Conservation (phyloP, 441 rosid species). For the Populus tomentosa region DNA sequence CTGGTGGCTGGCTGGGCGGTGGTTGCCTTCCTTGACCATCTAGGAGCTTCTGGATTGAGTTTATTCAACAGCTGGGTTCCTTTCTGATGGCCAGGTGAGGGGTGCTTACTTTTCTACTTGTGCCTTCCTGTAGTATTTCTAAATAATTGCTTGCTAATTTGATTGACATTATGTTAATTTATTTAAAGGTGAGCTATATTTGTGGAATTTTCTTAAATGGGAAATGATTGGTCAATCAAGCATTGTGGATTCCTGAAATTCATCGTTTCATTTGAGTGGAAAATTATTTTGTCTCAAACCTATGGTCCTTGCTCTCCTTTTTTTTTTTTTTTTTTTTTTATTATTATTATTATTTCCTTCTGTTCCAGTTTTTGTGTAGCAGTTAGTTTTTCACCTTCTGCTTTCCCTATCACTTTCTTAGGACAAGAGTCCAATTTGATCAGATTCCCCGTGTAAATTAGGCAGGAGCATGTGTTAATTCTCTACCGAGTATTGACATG, state of each 20-base stretch:
- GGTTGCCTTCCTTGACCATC: too few species aligned
- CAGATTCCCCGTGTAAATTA: not conserved
- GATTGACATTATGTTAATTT: not conserved
- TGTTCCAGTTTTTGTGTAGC: not conserved
- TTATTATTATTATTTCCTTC: not conserved
- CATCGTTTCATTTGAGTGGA: not conserved
- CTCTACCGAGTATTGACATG: not conserved
- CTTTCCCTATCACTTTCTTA: not conserved
- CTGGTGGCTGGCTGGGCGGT: too few species aligned
- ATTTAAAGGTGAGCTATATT: not conserved
- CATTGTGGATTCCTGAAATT: not conserved
- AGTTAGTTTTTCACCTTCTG: not conserved
- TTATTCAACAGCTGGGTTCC: conserved; percentile 89
- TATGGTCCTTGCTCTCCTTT: not conserved
- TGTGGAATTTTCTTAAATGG: not conserved
- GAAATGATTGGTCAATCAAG: not conserved
- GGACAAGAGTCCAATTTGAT: not conserved
- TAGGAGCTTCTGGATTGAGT: too few species aligned
- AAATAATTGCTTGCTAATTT: not conserved
- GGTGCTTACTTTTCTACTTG: conserved; percentile 7
- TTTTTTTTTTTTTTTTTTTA: not conserved
- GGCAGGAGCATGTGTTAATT: not conserved
- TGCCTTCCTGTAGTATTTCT: not conserved
- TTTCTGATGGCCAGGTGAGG: conserved; percentile 84
- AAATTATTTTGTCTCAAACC: not conserved